Evolutionary conservation across 2,329 filamentous ascomycete genomes (phyloP).

Genomic region (Clarireedia hainanense): DNA sequence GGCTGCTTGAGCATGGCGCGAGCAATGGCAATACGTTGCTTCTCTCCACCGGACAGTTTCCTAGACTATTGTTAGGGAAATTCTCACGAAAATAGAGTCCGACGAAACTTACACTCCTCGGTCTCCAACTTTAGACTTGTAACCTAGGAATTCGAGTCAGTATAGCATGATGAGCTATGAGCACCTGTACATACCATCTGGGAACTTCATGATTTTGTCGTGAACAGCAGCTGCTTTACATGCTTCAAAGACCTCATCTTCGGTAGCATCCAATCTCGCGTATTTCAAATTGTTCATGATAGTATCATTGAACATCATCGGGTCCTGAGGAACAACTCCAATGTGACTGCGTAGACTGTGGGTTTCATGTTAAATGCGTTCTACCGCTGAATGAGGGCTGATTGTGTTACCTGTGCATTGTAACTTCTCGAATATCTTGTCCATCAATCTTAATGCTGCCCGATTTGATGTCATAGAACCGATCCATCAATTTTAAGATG

Average conservation of each 20-base stretch:
- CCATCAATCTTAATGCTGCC: slow-evolving; percentile 33
- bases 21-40: slow-evolving; percentile 82
- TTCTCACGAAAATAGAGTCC: not conserved
- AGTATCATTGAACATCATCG: slow-evolving; percentile 46
- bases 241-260: slow-evolving; percentile 35
- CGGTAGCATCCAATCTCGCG: slow-evolving; percentile 23
- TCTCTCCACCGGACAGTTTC: slow-evolving; percentile 79
- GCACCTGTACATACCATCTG: slow-evolving; percentile 41
- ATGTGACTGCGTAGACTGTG: slow-evolving; percentile 34
- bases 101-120: slow-evolving; percentile 41
- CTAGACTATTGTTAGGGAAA: slow-evolving; percentile 54
- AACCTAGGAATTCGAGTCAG: slow-evolving; percentile 26
- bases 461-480: slow-evolving; percentile 38
- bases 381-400: slow-evolving; percentile 31
- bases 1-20: slow-evolving; percentile 88
- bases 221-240: slow-evolving; percentile 50
- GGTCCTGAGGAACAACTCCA: slow-evolving; percentile 51
- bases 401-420: slow-evolving; percentile 41
- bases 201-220: slow-evolving; percentile 48
- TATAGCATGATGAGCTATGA: too few species aligned
- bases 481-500: slow-evolving; percentile 36
- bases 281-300: slow-evolving; percentile 34
- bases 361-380: slow-evolving; percentile 6
- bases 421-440: slow-evolving; percentile 30
- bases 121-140: slow-evolving; percentile 37